Conservation (phyloP, 2,329 filamentous ascomycete species). For the Cladosporium colombiae region DNA sequence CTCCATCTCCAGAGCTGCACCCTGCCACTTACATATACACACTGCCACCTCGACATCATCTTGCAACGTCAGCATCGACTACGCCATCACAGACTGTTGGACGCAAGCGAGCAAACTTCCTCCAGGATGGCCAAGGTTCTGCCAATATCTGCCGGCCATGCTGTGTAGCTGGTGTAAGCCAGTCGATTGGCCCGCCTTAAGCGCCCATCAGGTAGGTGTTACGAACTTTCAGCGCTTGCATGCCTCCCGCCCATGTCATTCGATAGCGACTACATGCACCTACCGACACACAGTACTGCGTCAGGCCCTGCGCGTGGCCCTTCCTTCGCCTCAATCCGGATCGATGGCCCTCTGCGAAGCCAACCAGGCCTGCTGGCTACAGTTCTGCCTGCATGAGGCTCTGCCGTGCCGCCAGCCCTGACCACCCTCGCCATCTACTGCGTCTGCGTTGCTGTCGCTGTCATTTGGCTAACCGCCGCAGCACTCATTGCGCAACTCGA, state of each 20-base stretch:
- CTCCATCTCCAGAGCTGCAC: background rate
- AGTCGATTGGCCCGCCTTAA: slow-evolving; percentile 48
- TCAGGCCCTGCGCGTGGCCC: slow-evolving; percentile 17
- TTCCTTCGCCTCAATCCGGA: slow-evolving; percentile 5
- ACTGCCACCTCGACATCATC: background rate
- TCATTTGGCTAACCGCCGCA: slow-evolving; percentile 33
- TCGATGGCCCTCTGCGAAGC: background rate
- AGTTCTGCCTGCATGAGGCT: slow-evolving; percentile 26
- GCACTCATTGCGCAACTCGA: slow-evolving; percentile 24
- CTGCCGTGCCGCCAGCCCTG: slow-evolving; percentile 36
- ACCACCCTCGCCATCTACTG: slow-evolving; percentile 29
- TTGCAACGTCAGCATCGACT: background rate
- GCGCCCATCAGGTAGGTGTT: slow-evolving; percentile 46
- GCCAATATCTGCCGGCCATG: background rate
- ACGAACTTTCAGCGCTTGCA: slow-evolving; percentile 17
- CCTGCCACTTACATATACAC: background rate
- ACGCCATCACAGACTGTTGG: background rate
- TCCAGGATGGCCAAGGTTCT: background rate
- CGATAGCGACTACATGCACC: slow-evolving; percentile 9
- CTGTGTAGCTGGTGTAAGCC: background rate
- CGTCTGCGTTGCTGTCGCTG: slow-evolving; percentile 18
- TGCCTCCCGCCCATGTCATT: slow-evolving; percentile 6
- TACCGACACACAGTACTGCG: background rate
- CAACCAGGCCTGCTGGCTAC: slow-evolving; percentile 7
- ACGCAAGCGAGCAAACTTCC: background rate